phyloP scores from a whole-genome alignment of 108 stramenopile species.

The Phaeodactylum tricornutum region DNA sequence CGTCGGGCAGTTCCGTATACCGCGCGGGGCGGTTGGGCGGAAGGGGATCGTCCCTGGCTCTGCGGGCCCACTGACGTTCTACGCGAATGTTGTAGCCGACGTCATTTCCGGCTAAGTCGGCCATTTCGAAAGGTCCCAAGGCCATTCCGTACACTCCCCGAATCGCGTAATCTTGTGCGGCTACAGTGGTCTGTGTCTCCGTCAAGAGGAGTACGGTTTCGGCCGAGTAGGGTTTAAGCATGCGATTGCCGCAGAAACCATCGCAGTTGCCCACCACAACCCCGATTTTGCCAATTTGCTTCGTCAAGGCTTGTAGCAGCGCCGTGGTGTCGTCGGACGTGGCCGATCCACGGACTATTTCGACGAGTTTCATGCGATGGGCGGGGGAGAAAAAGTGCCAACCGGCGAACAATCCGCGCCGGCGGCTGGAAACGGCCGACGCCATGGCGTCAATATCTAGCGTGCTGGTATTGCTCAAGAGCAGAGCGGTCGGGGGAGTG shows the following conservation, averaged over 20 bases:
- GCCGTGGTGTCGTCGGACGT: constrained; percentile 60
- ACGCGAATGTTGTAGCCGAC: constrained; percentile 81
- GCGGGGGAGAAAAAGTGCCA: constrained; percentile 98
- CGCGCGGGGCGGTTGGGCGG: constrained; percentile 39
- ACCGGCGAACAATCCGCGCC: constrained; percentile 72
- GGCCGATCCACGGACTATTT: constrained; percentile 73
- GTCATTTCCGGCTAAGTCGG: constrained; percentile 93
- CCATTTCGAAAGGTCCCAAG: constrained; percentile 76
- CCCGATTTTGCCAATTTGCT: constrained; percentile 83
- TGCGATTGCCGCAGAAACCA: constrained; percentile 97
- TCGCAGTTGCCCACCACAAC: constrained; percentile 95
- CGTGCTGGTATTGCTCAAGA: constrained; percentile 80
- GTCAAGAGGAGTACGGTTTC: constrained; percentile 63
- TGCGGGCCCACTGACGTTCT: constrained; percentile 54
- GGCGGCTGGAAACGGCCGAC: constrained; percentile 34
- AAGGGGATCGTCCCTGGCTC: constrained; percentile 6
- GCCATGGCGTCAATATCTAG: constrained; percentile 92
- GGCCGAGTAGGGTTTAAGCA: constrained; percentile 78
- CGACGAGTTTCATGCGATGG: constrained; percentile 90
- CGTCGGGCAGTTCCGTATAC: constrained; percentile 85
- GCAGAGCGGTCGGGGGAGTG: constrained; percentile 31
- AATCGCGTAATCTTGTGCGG: constrained; percentile 66
- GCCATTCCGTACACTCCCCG: constrained; percentile 78
- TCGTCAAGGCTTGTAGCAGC: constrained; percentile 67
- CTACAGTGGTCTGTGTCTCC: constrained; percentile 39